These are phyloP conservation scores for Coniferiporia weirii DNA, from an alignment of 1,284 basidiomycete genomes.

Conservation along the genomic window DNA sequence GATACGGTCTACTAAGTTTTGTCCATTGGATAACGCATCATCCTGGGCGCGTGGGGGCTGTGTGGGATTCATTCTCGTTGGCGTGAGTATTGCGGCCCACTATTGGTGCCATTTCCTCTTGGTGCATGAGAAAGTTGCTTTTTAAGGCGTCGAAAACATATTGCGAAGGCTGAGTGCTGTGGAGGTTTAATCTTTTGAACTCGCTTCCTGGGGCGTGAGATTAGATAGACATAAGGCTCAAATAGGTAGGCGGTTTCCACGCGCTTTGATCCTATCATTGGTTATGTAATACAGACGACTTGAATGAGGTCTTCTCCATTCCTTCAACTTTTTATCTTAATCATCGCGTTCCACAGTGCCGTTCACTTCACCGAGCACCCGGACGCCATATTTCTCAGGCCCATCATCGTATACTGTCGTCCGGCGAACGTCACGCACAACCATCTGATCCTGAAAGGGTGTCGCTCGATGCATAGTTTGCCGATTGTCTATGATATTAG, in stretches of 20 bases:
- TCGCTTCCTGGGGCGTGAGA: no score
- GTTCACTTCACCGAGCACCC: neutral
- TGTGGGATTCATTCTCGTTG: slow-evolving; percentile 11
- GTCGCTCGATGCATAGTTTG: slow-evolving; percentile 21
- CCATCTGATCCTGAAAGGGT: slow-evolving; percentile 21
- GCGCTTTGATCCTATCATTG: no score
- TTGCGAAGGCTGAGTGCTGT: no score
- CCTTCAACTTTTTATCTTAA: no score
- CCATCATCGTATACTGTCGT: slow-evolving; percentile 22
- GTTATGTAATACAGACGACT: no score
- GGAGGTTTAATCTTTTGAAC: no score
- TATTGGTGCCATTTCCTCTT: neutral
- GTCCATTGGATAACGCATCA: neutral
- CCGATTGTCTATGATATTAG: slow-evolving; percentile 17
- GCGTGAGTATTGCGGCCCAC: slow-evolving; percentile 9
- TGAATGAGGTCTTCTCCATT: no score
- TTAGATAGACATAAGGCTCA: no score
- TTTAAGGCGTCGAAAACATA: neutral
- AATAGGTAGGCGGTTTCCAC: no score
- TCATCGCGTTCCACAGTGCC: no score
- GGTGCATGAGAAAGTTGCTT: neutral
- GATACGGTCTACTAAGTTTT: neutral
- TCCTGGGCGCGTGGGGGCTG: slow-evolving; percentile 1
- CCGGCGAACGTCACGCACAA: slow-evolving; percentile 22
- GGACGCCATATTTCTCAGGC: slow-evolving; percentile 13